These are phyloP conservation scores for Bonnemaisonia californica DNA, from an alignment of 31 red algal genomes.

Conservation along the genomic window DNA sequence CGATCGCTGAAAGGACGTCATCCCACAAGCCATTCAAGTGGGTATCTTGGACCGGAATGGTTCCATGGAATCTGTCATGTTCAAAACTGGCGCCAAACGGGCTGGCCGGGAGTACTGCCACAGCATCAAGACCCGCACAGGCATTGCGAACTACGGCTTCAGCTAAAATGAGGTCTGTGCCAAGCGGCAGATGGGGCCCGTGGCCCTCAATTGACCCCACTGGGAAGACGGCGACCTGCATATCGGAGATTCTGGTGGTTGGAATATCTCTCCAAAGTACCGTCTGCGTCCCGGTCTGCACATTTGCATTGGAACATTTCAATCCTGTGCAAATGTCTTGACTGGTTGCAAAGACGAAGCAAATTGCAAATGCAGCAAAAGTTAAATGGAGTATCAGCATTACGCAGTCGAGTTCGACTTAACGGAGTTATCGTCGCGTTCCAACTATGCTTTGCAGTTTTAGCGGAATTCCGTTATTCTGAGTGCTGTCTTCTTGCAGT, in stretches of 20 bases:
- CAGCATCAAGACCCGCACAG: not conserved
- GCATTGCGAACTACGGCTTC: conserved; percentile 10
- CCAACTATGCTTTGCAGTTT: too few species aligned
- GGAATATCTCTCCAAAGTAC: not conserved
- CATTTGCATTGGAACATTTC: not conserved
- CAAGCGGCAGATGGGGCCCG: conserved; percentile 62
- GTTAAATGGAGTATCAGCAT: too few species aligned
- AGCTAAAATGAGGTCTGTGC: conserved; percentile 51
- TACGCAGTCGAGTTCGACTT: too few species aligned
- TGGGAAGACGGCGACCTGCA: conserved; percentile 50
- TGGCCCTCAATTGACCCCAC: conserved; percentile 61
- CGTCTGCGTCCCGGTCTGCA: not conserved
- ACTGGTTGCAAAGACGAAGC: not conserved
- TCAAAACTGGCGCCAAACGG: conserved; percentile 61
- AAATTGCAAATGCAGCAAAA: not conserved
- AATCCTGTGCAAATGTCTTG: not conserved
- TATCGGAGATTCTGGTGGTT: not conserved
- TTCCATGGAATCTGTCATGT: conserved; percentile 47
- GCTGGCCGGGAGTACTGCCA: conserved; percentile 33
- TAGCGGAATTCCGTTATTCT: too few species aligned
- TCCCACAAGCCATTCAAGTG: conserved; percentile 39
- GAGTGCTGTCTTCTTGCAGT: too few species aligned
- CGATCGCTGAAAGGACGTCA: conserved; percentile 24
- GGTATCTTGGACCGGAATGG: conserved; percentile 45
- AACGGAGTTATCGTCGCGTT: too few species aligned